These are phyloP conservation scores for Sphagnum fallax DNA, from an alignment of 228 moss, liverwort and hornwort species.

Conservation along the genomic window DNA sequence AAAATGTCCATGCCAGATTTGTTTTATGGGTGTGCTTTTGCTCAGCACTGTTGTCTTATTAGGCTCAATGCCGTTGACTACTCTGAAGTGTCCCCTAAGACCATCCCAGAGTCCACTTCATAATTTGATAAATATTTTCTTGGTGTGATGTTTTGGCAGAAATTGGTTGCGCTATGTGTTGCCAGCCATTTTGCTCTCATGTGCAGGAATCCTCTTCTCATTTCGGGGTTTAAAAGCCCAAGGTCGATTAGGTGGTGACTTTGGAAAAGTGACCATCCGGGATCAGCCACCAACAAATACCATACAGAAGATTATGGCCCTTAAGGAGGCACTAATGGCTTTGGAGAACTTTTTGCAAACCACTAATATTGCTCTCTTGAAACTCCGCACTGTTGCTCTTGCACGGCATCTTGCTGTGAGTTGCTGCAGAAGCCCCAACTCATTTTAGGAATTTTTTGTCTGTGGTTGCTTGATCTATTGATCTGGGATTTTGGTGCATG, in stretches of 20 bases:
- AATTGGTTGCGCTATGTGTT: constrained; percentile 83
- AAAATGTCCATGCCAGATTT: not conserved
- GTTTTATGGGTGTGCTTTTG: too few relatives aligned
- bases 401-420: constrained; percentile 42
- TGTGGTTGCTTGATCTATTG: not conserved
- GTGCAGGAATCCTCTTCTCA: constrained; percentile 47
- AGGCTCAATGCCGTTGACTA: too few relatives aligned
- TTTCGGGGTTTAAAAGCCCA: constrained; percentile 65
- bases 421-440: too few relatives aligned
- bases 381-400: constrained; percentile 67
- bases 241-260: constrained; percentile 56
- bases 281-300: constrained; percentile 89
- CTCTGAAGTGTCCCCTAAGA: not conserved
- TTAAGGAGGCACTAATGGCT: constrained; percentile 80
- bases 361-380: constrained; percentile 67
- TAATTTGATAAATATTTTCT: not conserved
- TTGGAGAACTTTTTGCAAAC: constrained; percentile 75
- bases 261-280: constrained; percentile 73
- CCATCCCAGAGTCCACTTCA: too few relatives aligned
- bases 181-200: constrained; percentile 55
- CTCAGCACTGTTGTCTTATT: too few relatives aligned
- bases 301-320: constrained; percentile 82
- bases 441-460: not conserved
- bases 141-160: constrained; percentile 27
- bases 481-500: not conserved